Conservation (phyloP, 768 basidiomycete species). For the Pleurotus cornucopiae region DNA sequence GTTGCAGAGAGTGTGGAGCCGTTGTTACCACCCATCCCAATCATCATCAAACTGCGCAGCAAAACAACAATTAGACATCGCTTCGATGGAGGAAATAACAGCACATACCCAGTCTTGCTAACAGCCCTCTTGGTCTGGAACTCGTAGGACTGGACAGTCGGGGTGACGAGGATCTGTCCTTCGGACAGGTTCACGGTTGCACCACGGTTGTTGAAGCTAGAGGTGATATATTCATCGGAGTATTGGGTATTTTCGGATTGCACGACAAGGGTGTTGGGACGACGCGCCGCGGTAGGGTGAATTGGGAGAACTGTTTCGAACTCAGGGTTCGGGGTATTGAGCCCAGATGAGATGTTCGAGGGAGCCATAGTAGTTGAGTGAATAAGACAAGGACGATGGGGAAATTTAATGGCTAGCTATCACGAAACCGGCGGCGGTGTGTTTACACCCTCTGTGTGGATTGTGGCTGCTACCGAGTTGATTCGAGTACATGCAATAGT, state of each 20-base stretch:
- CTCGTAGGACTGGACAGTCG: constrained; percentile 77
- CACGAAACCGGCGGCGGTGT: constrained; percentile 70
- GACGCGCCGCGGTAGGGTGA: constrained; percentile 84
- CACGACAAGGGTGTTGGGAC: constrained; percentile 71
- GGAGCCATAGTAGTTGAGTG: constrained; percentile 43
- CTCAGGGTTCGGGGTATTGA: constrained; percentile 67
- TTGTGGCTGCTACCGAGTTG: constrained; percentile 88
- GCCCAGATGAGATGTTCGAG: constrained; percentile 55
- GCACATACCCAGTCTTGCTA: constrained; percentile 84
- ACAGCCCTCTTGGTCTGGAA: constrained; percentile 88
- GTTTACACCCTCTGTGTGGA: constrained; percentile 81
- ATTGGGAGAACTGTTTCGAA: constrained; percentile 66
- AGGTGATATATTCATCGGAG: constrained; percentile 76
- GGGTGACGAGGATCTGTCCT: constrained; percentile 76
- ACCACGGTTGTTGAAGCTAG: constrained; percentile 80
- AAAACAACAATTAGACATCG: constrained; percentile 9
- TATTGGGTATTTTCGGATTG: constrained; percentile 79
- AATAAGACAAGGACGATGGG: constrained; percentile 20
- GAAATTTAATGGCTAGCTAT: constrained; percentile 37
- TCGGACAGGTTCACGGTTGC: constrained; percentile 64
- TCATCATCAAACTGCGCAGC: constrained; percentile 80
- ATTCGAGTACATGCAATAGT: constrained; percentile 92
- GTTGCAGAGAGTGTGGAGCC: constrained; percentile 92
- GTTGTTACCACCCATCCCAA: constrained; percentile 97
- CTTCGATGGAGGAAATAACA: constrained; percentile 8